Base-by-base conservation (phyloP, 1,139 yeast genomes). In the Neolecta irregularis region DNA sequence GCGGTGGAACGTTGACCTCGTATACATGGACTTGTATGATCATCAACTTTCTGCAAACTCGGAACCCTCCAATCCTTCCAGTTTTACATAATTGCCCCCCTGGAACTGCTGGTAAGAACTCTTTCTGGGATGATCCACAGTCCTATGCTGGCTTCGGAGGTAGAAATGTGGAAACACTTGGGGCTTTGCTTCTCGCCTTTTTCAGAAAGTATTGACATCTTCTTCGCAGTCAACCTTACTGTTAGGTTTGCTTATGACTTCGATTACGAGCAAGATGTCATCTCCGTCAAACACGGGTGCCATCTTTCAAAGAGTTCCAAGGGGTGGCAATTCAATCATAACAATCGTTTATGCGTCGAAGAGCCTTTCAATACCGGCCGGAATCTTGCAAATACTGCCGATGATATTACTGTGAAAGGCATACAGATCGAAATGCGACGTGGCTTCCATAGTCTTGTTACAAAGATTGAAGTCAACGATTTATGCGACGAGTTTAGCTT, bases 381-480 rank as follows among this genome's bases (percentile, higher is more conserved):
- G 7, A 48, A 48, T 34, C 41, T 48, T 12, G 51, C 50, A 17
- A 48, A 48, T 30, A 48, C 51, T 3, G 51, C 47, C 6, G 50
- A 48, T 29, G 47, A 46, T 21, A 41, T 38, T 16, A 44, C 49
- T 5, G 46, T 47, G 24, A 41, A 42, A 24, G 51, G 51, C 13
- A 41, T 47, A 17, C 42, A 41, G 24, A 39, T 46, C n/a, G 51
- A 47, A 31, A 42, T 47, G 19, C 40, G 46, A 17, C 39, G 50
- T 12, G 47, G 48, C 18, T 47, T 29, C 31, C 40, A 40, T 9
- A n/a, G n/a, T n/a, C n/a, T n/a, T n/a, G n/a, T n/a, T n/a, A n/a
- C n/a, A n/a, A n/a, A n/a, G n/a, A n/a, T n/a, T n/a, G n/a, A n/a
- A n/a, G n/a, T n/a, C n/a, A n/a, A n/a, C n/a, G n/a, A n/a, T n/a